Evolutionary conservation across 2,329 filamentous ascomycete genomes (phyloP).

Genomic region (Microsporum canis): DNA sequence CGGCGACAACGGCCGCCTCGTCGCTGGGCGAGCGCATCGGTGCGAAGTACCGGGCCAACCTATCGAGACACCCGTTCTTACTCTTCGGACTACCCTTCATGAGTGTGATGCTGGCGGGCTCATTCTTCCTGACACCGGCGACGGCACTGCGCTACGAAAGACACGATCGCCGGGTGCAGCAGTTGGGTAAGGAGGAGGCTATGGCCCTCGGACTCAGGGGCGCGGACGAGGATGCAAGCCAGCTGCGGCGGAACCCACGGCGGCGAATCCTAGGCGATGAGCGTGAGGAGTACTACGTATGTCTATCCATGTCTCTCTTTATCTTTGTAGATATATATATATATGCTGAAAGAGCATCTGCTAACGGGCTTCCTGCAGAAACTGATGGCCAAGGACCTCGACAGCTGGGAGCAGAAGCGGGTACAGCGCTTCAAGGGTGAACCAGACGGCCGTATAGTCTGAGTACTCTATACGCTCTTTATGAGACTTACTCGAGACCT

Average conservation of each 20-base stretch:
- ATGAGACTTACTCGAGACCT: too few species aligned
- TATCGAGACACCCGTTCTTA: conserved; percentile 73
- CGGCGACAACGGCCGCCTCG: conserved; percentile 35
- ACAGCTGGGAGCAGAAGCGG: conserved; percentile 94
- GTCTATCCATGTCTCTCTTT: conserved; percentile 9
- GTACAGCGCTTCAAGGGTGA: conserved; percentile 84
- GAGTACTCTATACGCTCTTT: background rate
- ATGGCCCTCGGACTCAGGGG: conserved; percentile 61
- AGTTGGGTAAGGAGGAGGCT: conserved; percentile 75
- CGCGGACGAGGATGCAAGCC: conserved; percentile 64
- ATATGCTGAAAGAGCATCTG: background rate
- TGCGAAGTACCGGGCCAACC: conserved; percentile 60
- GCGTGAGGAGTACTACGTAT: conserved; percentile 39
- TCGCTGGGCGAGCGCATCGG: conserved; percentile 59
- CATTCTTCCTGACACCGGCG: conserved; percentile 87
- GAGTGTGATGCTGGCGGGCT: conserved; percentile 75
- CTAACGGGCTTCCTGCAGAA: conserved; percentile 41
- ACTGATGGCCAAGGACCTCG: conserved; percentile 76
- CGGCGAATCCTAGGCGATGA: conserved; percentile 33
- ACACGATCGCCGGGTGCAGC: conserved; percentile 78
- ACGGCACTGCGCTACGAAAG: conserved; percentile 89
- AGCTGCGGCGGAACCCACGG: conserved; percentile 48
- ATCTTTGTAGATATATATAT: background rate
- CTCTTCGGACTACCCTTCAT: conserved; percentile 93
- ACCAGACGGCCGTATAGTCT: conserved; percentile 61